Conservation (phyloP, 1,139 yeast species). For the Taphrina betulina region DNA sequence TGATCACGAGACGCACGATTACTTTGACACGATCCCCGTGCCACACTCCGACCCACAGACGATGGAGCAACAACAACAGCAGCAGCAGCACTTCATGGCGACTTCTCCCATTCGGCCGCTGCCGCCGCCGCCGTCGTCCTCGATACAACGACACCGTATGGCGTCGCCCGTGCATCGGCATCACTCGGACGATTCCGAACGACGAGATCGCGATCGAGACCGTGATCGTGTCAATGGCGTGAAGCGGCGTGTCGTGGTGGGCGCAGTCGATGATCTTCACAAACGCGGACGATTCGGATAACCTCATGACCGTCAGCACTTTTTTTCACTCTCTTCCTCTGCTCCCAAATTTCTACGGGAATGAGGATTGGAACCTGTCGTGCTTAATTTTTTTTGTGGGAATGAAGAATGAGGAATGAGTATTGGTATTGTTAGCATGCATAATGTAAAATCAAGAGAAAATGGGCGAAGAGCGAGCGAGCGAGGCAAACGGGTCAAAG, state of each 20-base stretch:
- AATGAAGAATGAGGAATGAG: too few species aligned
- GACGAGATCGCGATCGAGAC: slow-evolving; percentile 21
- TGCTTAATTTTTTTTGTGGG: too few species aligned
- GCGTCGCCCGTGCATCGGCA: slow-evolving; percentile 1
- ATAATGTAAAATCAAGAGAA: too few species aligned
- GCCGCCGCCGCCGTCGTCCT: background rate
- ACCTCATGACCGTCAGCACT: too few species aligned
- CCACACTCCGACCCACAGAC: too few species aligned
- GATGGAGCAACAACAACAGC: background rate
- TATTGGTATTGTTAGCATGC: too few species aligned
- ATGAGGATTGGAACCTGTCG: too few species aligned
- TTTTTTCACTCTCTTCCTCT: too few species aligned
- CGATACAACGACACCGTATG: background rate
- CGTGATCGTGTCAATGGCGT: too few species aligned
- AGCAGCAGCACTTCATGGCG: background rate
- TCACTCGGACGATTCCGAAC: slow-evolving; percentile 4
- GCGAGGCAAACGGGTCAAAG: too few species aligned
- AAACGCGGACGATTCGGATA: slow-evolving; percentile 22
- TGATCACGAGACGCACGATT: background rate
- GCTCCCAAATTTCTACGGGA: too few species aligned
- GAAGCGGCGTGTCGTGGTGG: slow-evolving; percentile 22
- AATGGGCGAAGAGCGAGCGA: too few species aligned
- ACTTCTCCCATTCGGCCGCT: background rate
- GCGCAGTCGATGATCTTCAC: slow-evolving; percentile 17
- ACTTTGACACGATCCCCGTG: slow-evolving; percentile 1